Percentiles rank a stretch among this genome's conserved stretches.
Evolutionary conservation across 495 filamentous ascomycete species (phyloP).

Genomic region (Talaromyces nanjingensis): DNA sequence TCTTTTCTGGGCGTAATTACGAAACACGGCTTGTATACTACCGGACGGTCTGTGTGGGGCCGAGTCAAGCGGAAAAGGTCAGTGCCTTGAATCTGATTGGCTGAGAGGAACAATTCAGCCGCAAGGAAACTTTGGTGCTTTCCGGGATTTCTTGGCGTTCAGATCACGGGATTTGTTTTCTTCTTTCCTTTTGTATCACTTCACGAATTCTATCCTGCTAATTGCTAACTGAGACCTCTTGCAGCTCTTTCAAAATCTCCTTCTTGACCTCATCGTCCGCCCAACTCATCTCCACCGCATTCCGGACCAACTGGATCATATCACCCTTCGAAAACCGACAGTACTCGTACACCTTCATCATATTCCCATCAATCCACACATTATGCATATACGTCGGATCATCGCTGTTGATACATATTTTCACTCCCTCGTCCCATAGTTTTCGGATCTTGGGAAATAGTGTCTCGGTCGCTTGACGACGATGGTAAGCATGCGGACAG

Average conservation of each 20-base stretch:
- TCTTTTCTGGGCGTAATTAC: background rate
- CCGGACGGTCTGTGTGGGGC: background rate
- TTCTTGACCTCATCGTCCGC: constrained; percentile 22
- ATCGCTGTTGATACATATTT: constrained; percentile 31
- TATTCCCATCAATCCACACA: constrained; percentile 35
- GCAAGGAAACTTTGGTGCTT: background rate
- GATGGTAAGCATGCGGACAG: constrained; percentile 36
- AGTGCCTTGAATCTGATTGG: background rate
- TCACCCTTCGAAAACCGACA: constrained; percentile 25
- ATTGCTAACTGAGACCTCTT: background rate
- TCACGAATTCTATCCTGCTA: background rate
- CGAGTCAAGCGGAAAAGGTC: background rate
- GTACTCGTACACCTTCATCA: constrained; percentile 29
- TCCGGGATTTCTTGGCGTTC: background rate
- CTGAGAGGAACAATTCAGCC: background rate
- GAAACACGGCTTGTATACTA: background rate
- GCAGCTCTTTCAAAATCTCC: constrained; percentile 17
- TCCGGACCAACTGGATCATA: constrained; percentile 27
- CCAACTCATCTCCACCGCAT: constrained; percentile 37
- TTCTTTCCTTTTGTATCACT: background rate
- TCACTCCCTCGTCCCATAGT: constrained; percentile 29
- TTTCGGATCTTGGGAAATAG: constrained; percentile 31
- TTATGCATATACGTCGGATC: constrained; percentile 39
- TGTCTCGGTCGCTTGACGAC: constrained; percentile 27
- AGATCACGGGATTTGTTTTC: background rate